Evolutionary conservation across 345 rosid genomes (phyloP), one percentile per base, ranked within the genome.

Genomic region (Anacardium occidentale): DNA sequence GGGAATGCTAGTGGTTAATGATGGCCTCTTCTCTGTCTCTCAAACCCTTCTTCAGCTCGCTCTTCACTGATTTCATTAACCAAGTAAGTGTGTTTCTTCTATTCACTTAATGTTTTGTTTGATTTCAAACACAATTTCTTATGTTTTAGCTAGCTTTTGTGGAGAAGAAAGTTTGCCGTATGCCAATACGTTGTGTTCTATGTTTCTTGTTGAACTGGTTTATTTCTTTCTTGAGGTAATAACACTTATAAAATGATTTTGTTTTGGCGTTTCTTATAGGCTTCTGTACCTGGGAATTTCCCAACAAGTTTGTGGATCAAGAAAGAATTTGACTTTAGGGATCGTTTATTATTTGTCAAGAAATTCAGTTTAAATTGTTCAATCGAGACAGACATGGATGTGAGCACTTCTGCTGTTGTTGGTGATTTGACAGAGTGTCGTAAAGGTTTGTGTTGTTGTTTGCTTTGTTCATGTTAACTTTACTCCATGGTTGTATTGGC

Each of bases 321-420:
- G 51, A 47, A 47, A 14, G 51, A 37, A 37, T 37, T 37, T 50
- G 7, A 37, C 42, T 37, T 37, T 37, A 81, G 72, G 75, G 67
- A 77, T 37, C 42, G 8, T 6, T 37, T 37, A 7, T 62, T 45
- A 15, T 71, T 71, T 47, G 61, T 77, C 6, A 81, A 73, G 57
- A 80, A 65, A 42, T 75, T 86, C 68, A 83, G 77, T 70, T 69
- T 86, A 15, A 75, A 74, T 61, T 88, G 96, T 68, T 78, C 74
- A 10, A 72, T 20, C 53, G 86, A 88, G 75, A 72, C 64, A 53
- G 83, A 69, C 40, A 76, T 83, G 81, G 91, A 87, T 70, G 82
- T 44, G 26, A 69, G 78, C 55, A 56, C 81, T 78, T 83, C 88
- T 1, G 81, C 88, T 74, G 26, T 76, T 54, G 86, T 73, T 20